Percentiles rank a stretch among this genome's conserved stretches.
These are phyloP conservation scores for Neurospora hispaniola DNA, from an alignment of 495 filamentous ascomycete genomes.

Conservation along the genomic window DNA sequence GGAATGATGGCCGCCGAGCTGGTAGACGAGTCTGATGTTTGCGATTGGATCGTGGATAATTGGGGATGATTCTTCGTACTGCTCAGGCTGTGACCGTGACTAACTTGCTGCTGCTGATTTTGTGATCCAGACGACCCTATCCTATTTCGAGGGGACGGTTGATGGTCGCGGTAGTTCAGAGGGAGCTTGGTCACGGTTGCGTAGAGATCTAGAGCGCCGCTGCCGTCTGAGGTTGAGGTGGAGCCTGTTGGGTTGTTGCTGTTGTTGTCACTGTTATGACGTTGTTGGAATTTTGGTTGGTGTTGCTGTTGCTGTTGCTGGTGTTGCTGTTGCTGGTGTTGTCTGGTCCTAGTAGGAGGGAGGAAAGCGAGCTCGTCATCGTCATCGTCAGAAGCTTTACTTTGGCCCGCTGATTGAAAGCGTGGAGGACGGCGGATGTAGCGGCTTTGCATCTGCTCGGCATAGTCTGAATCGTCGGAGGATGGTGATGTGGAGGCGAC, in stretches of 20 bases:
- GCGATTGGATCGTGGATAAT: conserved; percentile 15
- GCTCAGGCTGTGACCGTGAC: neutral
- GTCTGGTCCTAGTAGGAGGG: conserved; percentile 37
- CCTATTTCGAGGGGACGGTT: conserved; percentile 17
- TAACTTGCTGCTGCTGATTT: conserved; percentile 19
- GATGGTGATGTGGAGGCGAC: conserved; percentile 22
- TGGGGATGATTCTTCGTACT: neutral
- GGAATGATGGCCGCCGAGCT: conserved; percentile 44
- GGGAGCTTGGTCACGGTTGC: conserved; percentile 42
- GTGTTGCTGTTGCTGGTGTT: neutral
- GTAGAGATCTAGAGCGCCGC: conserved; percentile 41
- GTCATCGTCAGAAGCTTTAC: conserved; percentile 29
- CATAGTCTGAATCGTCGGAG: conserved; percentile 29
- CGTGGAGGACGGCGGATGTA: conserved; percentile 49
- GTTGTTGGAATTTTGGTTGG: neutral
- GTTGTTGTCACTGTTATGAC: neutral
- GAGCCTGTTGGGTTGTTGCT: neutral
- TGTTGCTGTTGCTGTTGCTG: neutral
- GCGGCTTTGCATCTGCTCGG: conserved; percentile 30
- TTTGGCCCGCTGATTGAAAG: conserved; percentile 24
- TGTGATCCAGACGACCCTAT: conserved; percentile 1
- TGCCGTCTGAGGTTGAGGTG: conserved; percentile 5
- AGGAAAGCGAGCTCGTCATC: conserved; percentile 62
- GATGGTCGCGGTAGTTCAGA: conserved; percentile 36
- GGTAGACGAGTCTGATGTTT: conserved; percentile 49